These are phyloP conservation scores for Teunomyces cretensis DNA, from an alignment of 805 yeast species.

Conservation along the genomic window DNA sequence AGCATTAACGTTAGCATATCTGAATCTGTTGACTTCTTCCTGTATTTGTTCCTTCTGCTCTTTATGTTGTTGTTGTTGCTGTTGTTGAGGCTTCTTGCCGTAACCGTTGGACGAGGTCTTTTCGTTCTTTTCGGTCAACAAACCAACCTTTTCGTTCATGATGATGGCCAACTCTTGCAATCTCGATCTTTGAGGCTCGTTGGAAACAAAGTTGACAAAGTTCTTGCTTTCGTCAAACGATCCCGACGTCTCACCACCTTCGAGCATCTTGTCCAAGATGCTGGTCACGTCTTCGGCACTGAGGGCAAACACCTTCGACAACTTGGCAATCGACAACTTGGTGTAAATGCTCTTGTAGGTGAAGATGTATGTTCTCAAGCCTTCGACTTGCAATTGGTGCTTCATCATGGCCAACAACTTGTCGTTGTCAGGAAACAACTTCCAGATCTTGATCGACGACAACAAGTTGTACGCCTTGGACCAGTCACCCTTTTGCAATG, in stretches of 20 bases:
- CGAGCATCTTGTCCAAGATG: slow-evolving; percentile 72
- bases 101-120: slow-evolving; percentile 78
- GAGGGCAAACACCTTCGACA: slow-evolving; percentile 68
- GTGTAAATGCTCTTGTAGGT: slow-evolving; percentile 75
- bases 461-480: slow-evolving; percentile 68
- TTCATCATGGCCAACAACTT: slow-evolving; percentile 68
- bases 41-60: slow-evolving; percentile 28
- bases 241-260: slow-evolving; percentile 75
- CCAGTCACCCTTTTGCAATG: slow-evolving; percentile 91
- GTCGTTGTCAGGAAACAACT: slow-evolving; percentile 68
- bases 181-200: slow-evolving; percentile 76
- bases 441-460: slow-evolving; percentile 81
- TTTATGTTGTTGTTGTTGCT: slow-evolving; percentile 19
- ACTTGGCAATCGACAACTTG: slow-evolving; percentile 65
- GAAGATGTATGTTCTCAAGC: slow-evolving; percentile 89
- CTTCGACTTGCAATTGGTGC: slow-evolving; percentile 81
- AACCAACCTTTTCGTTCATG: slow-evolving; percentile 76
- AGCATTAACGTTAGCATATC: slow-evolving; percentile 44
- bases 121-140: slow-evolving; percentile 81
- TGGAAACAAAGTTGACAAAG: slow-evolving; percentile 61
- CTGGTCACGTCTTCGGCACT: slow-evolving; percentile 54
- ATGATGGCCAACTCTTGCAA: slow-evolving; percentile 86
- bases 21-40: slow-evolving; percentile 42
- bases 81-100: slow-evolving; percentile 38
- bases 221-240: slow-evolving; percentile 63